These are phyloP conservation scores for Clonostachys sp. DNA, from an alignment of 2,329 filamentous ascomycete genomes.

Conservation along the genomic window DNA sequence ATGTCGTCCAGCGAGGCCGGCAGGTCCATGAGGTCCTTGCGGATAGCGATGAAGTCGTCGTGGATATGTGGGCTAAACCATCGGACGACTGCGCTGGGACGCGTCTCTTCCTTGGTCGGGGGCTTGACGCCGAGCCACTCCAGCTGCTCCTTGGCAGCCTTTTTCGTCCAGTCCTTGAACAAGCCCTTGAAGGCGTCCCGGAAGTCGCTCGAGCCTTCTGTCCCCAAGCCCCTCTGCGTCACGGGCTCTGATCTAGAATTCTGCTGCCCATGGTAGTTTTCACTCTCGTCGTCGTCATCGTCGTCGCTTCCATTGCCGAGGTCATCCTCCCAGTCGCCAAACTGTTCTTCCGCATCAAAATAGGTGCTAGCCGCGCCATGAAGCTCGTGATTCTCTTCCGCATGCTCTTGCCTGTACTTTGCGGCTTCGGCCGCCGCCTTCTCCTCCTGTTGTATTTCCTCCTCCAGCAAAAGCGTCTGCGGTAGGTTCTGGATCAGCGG, in stretches of 20 bases:
- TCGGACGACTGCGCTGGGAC: conserved; percentile 51
- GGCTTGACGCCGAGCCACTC: conserved; percentile 14
- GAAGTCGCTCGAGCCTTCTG: conserved; percentile 29
- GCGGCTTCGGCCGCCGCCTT: conserved; percentile 38
- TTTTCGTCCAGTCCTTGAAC: conserved; percentile 27
- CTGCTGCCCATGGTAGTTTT: not conserved
- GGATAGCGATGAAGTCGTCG: conserved; percentile 70
- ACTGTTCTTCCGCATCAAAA: conserved; percentile 24
- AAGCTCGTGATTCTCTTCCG: conserved; percentile 2
- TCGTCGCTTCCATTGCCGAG: conserved; percentile 16
- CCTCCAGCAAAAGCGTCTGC: conserved; percentile 58
- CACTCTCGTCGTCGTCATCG: conserved; percentile 8
- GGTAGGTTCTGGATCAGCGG: conserved; percentile 78
- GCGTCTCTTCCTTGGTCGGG: conserved; percentile 5
- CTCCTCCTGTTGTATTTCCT: conserved; percentile 37
- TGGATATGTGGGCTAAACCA: conserved; percentile 79
- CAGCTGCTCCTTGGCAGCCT: conserved; percentile 17
- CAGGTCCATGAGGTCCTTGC: conserved; percentile 57
- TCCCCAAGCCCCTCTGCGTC: conserved; percentile 19
- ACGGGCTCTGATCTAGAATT: conserved; percentile 5
- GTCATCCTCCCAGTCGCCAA: conserved; percentile 26
- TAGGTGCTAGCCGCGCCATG: conserved; percentile 24
- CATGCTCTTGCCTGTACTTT: conserved; percentile 11
- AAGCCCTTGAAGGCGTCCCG: conserved; percentile 18
- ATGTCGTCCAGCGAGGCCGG: conserved; percentile 49